Evolutionary conservation across 345 rosid species (phyloP), one percentile per base, ranked within the genome.

Genomic region (Linum lewisii): DNA sequence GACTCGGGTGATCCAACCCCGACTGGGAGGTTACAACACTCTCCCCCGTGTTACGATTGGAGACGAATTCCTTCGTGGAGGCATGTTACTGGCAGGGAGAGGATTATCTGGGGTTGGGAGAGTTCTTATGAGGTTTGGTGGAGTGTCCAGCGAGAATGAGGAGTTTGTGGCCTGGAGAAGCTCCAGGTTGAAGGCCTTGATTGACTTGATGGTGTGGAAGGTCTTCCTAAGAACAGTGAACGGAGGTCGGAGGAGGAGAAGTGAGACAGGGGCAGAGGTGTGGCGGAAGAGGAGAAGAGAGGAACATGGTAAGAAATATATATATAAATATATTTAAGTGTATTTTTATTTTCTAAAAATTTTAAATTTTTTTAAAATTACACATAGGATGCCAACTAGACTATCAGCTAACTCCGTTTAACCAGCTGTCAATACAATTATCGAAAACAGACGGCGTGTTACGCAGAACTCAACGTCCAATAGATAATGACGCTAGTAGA

Each of bases 61-160:
- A 60, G 99, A 89, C 58, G 91, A 77, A 69, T 81, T 88, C 58
- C 97, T 78, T 81, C 95, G 85, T 51, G 88, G 50, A 70, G 21
- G 68, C 19, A 60, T 20, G n/a, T 51, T 51, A 11, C 38, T 1
- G 14, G 54, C 66, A 19, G 91, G n/a, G n/a, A n/a, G n/a, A n/a
- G 63, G 38, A n/a, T 79, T 62, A 67, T 93, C 97, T 44, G 79
- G 78, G 68, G 72, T 83, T 15, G 84, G 94, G 78, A 93, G 79
- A 67, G 80, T 77, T 62, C 94, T 93, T 78, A 91, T 73, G 42
- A 85, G 99, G 74, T 93, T 93, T n/a, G n/a, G n/a, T 51, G 99
- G 99, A 20, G 95, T 84, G 51, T 89, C 94, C 16, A 78, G 89
- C 57, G 90, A 77, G 73, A 93, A 74, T 88, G 76, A 6, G 87